A percentile compares a stretch with the other conserved stretches of the same genome.
phyloP scores from a whole-genome alignment of 768 basidiomycete species.

The Naganishia onofrii region DNA sequence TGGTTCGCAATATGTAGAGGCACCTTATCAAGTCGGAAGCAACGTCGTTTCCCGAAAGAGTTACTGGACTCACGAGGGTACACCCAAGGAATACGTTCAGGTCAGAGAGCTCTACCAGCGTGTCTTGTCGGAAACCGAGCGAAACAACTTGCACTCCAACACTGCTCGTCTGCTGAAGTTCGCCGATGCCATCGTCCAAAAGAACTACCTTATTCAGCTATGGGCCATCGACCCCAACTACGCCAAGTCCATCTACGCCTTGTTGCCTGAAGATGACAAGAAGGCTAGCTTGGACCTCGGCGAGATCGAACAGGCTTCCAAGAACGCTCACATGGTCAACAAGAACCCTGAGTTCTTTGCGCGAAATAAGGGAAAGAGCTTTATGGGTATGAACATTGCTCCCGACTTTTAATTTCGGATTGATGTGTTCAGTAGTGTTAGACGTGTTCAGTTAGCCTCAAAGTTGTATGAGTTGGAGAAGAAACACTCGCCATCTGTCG shows the following conservation, averaged over 20 bases:
- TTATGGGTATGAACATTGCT: conserved; percentile 44
- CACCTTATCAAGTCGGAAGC: conserved; percentile 41
- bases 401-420: conserved; percentile 21
- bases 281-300: conserved; percentile 37
- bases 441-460: neutral
- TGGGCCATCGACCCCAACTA: conserved; percentile 41
- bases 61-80: conserved; percentile 47
- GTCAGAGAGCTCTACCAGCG: conserved; percentile 47
- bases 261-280: conserved; percentile 40
- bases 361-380: conserved; percentile 38
- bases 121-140: conserved; percentile 41
- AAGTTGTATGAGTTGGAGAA: conserved; percentile 7
- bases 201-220: conserved; percentile 47
- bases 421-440: neutral
- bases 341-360: conserved; percentile 40
- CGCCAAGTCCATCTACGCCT: conserved; percentile 43
- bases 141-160: conserved; percentile 47
- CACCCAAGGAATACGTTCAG: conserved; percentile 48
- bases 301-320: conserved; percentile 37
- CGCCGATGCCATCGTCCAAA: conserved; percentile 47
- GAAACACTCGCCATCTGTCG: neutral
- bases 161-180: conserved; percentile 41
- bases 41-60: conserved; percentile 44
- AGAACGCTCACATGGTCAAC: conserved; percentile 47
- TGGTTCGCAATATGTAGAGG: conserved; percentile 36